Evolutionary conservation across 83 land plant species (phyloP).

Genomic region (Isoetes engelmannii): DNA sequence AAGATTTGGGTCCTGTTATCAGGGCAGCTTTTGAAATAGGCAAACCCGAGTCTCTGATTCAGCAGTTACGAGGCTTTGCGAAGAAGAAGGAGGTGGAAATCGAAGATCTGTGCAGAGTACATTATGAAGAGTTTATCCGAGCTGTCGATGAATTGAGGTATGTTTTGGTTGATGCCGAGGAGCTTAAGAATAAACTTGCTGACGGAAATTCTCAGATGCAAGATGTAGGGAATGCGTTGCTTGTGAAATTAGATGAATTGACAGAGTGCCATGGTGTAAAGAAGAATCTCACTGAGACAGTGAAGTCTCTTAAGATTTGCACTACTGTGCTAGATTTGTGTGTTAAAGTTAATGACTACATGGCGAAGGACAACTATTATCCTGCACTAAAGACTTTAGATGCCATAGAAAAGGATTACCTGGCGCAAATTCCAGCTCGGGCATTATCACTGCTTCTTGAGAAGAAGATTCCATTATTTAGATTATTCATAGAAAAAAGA

Average conservation of each 20-base stretch:
- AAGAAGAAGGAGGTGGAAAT: slow-evolving; percentile 90
- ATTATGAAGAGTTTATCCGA: slow-evolving; percentile 86
- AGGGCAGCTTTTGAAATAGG: slow-evolving; percentile 82
- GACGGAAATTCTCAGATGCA: slow-evolving; percentile 64
- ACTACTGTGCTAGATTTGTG: slow-evolving; percentile 56
- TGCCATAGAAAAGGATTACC: slow-evolving; percentile 63
- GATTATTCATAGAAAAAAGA: slow-evolving; percentile 60
- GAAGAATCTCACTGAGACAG: slow-evolving; percentile 65
- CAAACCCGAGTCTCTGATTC: slow-evolving; percentile 68
- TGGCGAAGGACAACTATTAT: slow-evolving; percentile 56
- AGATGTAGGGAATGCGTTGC: slow-evolving; percentile 55
- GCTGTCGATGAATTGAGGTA: slow-evolving; percentile 96
- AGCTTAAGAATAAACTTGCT: slow-evolving; percentile 58
- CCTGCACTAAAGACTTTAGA: slow-evolving; percentile 77
- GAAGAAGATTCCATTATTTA: slow-evolving; percentile 59
- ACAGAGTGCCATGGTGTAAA: slow-evolving; percentile 68
- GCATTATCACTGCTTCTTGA: slow-evolving; percentile 48
- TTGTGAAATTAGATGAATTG: slow-evolving; percentile 62
- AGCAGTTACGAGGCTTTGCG: slow-evolving; percentile 63
- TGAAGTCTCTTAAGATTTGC: slow-evolving; percentile 51
- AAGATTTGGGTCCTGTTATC: slow-evolving; percentile 69
- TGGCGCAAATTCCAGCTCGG: slow-evolving; percentile 53
- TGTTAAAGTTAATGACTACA: slow-evolving; percentile 50
- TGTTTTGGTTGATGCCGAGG: slow-evolving; percentile 86
- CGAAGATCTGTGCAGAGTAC: slow-evolving; percentile 84